Conservation (phyloP, 352 stramenopile genomes). For the Blastocystis sp. region DNA sequence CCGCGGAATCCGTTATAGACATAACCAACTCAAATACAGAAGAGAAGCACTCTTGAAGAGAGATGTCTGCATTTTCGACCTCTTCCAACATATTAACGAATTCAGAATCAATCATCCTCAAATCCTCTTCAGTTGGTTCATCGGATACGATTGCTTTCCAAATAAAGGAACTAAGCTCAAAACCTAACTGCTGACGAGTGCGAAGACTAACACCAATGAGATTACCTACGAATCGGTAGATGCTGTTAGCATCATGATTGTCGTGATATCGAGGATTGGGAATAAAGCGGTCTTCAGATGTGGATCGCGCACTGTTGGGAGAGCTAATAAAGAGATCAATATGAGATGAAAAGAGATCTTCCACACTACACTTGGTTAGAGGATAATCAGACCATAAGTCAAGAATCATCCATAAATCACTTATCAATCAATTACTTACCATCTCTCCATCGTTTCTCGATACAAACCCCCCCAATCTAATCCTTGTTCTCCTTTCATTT, state of each 20-base stretch:
- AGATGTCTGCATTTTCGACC: constrained; percentile 71
- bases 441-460: constrained; percentile 67
- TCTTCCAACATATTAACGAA: constrained; percentile 82
- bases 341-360: constrained; percentile 44
- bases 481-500: constrained; percentile 69
- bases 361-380: constrained; percentile 1
- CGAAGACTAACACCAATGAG: constrained; percentile 82
- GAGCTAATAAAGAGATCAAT: constrained; percentile 55
- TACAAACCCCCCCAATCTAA: constrained; percentile 70
- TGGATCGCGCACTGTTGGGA: neutral
- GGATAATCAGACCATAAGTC: neutral
- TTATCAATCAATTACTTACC: neutral
- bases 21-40: constrained; percentile 50
- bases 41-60: constrained; percentile 23
- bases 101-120: constrained; percentile 80
- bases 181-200: constrained; percentile 80
- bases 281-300: constrained; percentile 80
- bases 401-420: neutral
- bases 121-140: constrained; percentile 76
- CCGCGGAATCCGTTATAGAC: constrained; percentile 32
- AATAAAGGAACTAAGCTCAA: constrained; percentile 80
- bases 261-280: constrained; percentile 77
- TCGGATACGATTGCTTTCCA: constrained; percentile 82
- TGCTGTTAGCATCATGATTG: constrained; percentile 68
- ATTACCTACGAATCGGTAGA: constrained; percentile 85